Percentiles rank a stretch among this genome's conserved stretches.
Evolutionary conservation across 805 yeast genomes (phyloP).

Genomic region (Cyberlindnera saturnus): DNA sequence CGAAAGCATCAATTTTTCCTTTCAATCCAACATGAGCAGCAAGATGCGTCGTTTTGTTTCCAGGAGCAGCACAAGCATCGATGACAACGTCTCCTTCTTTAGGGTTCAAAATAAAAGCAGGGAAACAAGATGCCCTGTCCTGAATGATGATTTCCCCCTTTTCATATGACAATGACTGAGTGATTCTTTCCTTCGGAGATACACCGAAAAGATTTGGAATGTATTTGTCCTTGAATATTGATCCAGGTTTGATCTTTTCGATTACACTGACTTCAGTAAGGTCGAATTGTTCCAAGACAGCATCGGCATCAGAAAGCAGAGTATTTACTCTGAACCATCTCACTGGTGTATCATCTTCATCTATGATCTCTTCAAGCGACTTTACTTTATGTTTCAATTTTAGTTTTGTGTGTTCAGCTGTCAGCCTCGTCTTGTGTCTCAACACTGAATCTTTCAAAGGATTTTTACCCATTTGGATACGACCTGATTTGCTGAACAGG

Average conservation of each 20-base stretch:
- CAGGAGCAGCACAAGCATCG: slow-evolving; percentile 98
- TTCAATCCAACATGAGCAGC: slow-evolving; percentile 55
- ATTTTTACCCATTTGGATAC: slow-evolving; percentile 86
- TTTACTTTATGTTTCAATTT: slow-evolving; percentile 67
- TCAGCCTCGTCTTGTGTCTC: slow-evolving; percentile 71
- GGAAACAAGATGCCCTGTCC: slow-evolving; percentile 96
- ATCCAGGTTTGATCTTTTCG: slow-evolving; percentile 44
- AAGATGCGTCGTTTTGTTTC: slow-evolving; percentile 91
- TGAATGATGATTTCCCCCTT: slow-evolving; percentile 83
- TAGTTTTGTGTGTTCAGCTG: slow-evolving; percentile 74
- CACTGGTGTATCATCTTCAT: slow-evolving; percentile 63
- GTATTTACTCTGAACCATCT: slow-evolving; percentile 79
- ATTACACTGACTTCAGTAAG: slow-evolving; percentile 42
- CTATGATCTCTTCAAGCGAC: slow-evolving; percentile 44
- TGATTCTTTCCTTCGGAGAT: slow-evolving; percentile 67
- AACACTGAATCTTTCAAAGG: slow-evolving; percentile 78
- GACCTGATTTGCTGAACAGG: slow-evolving; percentile 63
- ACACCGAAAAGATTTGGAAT: slow-evolving; percentile 79
- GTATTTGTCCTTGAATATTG: slow-evolving; percentile 64
- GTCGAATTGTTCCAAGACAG: slow-evolving; percentile 29
- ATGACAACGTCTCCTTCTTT: slow-evolving; percentile 56
- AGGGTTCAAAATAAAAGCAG: slow-evolving; percentile 76
- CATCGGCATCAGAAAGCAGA: slow-evolving; percentile 37
- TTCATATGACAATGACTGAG: slow-evolving; percentile 61
- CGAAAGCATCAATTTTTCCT: slow-evolving; percentile 68